Evolutionary conservation across 306 rosid species (phyloP).

Genomic region (Gillenia trifoliata): DNA sequence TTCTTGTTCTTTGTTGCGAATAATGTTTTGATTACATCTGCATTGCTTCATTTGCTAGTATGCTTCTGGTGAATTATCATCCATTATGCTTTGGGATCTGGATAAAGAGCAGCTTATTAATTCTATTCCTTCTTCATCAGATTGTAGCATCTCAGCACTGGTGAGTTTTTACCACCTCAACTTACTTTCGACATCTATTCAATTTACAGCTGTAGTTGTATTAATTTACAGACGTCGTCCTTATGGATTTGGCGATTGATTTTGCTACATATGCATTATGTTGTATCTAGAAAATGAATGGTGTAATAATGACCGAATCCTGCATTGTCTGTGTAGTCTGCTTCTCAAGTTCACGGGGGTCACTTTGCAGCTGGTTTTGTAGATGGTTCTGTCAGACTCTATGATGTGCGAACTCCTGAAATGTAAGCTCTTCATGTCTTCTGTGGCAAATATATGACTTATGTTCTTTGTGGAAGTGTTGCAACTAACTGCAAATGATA

Average conservation of each 20-base stretch:
- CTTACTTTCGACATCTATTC: constrained; percentile 1
- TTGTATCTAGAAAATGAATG: not conserved
- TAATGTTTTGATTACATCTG: constrained; percentile 18
- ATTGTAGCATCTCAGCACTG: constrained; percentile 84
- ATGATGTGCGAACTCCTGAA: constrained; percentile 82
- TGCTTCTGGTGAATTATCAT: constrained; percentile 80
- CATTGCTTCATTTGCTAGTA: constrained; percentile 47
- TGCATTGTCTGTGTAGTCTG: constrained; percentile 49
- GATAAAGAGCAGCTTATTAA: constrained; percentile 82
- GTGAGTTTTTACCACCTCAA: constrained; percentile 42
- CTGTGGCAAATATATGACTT: not conserved
- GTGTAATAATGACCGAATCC: not conserved
- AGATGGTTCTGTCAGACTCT: constrained; percentile 86
- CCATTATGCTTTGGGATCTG: constrained; percentile 86
- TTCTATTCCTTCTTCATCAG: constrained; percentile 73
- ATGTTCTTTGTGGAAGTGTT: not conserved
- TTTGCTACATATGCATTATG: not conserved
- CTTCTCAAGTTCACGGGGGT: constrained; percentile 95
- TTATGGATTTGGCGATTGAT: not conserved
- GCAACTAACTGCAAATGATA: not conserved
- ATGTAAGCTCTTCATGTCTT: constrained; percentile 48
- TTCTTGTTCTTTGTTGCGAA: constrained; percentile 2
- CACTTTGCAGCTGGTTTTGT: constrained; percentile 93
- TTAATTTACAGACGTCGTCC: no score
- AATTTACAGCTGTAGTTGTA: not conserved